A percentile compares a stretch with the other conserved stretches of the same genome.
These are phyloP conservation scores for Pestalotiopsis sp. DNA, from an alignment of 2,329 filamentous ascomycete genomes.

Conservation along the genomic window DNA sequence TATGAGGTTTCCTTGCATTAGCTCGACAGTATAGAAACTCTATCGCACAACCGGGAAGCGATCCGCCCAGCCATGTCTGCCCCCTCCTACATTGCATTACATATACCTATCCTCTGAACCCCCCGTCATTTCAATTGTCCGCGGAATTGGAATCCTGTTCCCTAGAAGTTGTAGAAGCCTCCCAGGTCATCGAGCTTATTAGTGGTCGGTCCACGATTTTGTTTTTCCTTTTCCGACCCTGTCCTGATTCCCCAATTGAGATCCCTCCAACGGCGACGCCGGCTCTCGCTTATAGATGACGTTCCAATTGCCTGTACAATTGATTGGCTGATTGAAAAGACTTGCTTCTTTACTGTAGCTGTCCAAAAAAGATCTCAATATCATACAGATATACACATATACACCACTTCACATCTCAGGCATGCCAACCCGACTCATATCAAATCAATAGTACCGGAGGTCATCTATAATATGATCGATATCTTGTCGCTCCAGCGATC, in stretches of 20 bases:
- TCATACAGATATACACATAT: too few species aligned
- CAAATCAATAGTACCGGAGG: background rate
- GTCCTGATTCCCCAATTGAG: background rate
- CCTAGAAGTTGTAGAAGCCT: background rate
- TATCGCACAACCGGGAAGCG: background rate
- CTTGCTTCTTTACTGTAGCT: too few species aligned
- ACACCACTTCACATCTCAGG: too few species aligned
- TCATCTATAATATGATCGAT: background rate
- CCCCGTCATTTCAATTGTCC: background rate
- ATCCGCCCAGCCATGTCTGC: background rate
- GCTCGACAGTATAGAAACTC: background rate
- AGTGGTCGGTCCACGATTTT: background rate
- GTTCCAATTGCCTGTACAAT: too few species aligned
- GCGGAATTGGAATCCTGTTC: background rate
- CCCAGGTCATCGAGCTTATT: background rate
- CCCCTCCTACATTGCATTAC: background rate
- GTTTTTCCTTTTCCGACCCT: background rate
- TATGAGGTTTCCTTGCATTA: conserved; percentile 4
- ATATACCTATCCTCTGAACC: background rate
- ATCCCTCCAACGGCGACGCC: background rate
- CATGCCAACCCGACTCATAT: background rate
- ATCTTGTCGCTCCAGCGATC: background rate
- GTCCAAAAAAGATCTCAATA: too few species aligned
- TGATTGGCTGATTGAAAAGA: too few species aligned
- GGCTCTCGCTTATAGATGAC: background rate